These are phyloP conservation scores for Gliomastix tumulicola DNA, from an alignment of 2,329 filamentous ascomycete species.

Conservation along the genomic window DNA sequence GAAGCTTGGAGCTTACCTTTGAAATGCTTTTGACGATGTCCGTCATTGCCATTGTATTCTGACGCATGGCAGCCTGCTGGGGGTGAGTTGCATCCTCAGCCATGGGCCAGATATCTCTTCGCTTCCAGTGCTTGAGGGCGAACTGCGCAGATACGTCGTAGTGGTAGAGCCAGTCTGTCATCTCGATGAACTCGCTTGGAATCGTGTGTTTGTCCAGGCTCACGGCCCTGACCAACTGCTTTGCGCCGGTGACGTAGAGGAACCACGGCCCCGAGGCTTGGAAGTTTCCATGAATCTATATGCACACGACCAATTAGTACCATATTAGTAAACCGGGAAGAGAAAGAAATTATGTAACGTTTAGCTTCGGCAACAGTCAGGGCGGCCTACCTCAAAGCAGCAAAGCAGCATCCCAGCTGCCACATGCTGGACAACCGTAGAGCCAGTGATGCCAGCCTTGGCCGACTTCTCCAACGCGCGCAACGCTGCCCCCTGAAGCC, in stretches of 20 bases:
- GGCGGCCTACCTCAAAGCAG: conserved; percentile 2
- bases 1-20: too few species aligned
- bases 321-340: too few species aligned
- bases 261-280: background rate
- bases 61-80: too few species aligned
- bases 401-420: conserved; percentile 3
- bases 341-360: too few species aligned
- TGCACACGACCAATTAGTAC: too few species aligned
- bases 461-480: conserved; percentile 2
- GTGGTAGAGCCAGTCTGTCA: conserved; percentile 20
- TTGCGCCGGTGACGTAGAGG: background rate
- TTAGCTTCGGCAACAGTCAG: background rate
- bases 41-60: too few species aligned
- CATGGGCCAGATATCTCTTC: too few species aligned
- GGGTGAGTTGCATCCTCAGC: too few species aligned
- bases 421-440: conserved; percentile 2
- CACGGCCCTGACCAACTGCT: background rate
- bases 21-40: too few species aligned
- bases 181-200: conserved; percentile 1
- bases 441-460: background rate
- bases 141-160: conserved; percentile 18
- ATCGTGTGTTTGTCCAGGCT: background rate
- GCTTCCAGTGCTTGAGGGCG: conserved; percentile 16
- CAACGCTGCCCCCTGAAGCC: conserved; percentile 1
- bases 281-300: background rate